Base-by-base conservation (phyloP, 192 early-diverging fungal genomes). In the Spizellomyces sp. region DNA sequence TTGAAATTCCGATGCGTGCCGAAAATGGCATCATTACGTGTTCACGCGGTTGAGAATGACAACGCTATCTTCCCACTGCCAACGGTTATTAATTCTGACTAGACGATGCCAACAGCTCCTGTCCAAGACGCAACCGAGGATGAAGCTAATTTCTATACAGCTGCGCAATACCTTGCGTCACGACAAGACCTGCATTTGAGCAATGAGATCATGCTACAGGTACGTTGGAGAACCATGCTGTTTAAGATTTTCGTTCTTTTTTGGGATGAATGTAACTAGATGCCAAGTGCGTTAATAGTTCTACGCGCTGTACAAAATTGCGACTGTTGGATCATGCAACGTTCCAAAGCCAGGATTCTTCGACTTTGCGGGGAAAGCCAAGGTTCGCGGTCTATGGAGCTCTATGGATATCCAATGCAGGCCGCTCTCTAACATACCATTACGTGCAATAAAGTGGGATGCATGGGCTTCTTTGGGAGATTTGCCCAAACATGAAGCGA, bases 281-380 rank as follows among this genome's bases (percentile, higher is more conserved):
- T 46, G 41, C 21, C 63, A 9, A 10, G 10, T 36, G 15, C 36
- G 21, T 47, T 22, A 70, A 19, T 60, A 80, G 76, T 62, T 84
- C 15, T 84, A 84, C 61, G 79, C 74, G 8, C 62, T 84, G 0
- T 84, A 66, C 73, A 84, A 84, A 69, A 52, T 67, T 4, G 82
- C 73, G 4, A 81, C 74, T 8, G 64, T 76, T 21, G 82, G 82
- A 17, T 52, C 48, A 59, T 79, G 77, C 75, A 75, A 71, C 21
- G 61, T 58, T 10, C 74, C 68, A 1, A 36, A 60, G 59, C 82
- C 82, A 5, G 64, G 72, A 46, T 67, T 70, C 10, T 76, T 83
- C 44, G 73, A 79, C 43, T 75, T 76, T 58, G 21, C 46, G 14
- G 77, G 50, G 14, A 15, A 58, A 48, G 77, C 77, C 6, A 79